Base-by-base conservation (phyloP, 192 early-diverging fungal genomes). In the Funneliformis geosporum region DNA sequence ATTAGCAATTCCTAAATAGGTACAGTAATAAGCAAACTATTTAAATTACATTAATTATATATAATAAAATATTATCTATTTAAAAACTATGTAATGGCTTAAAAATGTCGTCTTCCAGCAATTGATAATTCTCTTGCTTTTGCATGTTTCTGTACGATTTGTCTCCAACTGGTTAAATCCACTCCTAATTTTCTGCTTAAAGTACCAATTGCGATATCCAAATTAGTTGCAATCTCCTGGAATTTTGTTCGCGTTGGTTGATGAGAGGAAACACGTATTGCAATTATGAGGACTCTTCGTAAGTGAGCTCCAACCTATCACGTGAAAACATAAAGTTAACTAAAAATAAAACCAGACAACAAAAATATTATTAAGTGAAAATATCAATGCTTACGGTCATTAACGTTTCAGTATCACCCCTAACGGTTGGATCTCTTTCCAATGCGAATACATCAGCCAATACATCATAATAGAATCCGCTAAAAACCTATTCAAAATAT, bases 391-490 rank as follows among this genome's bases (percentile, higher is more conserved):
- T 40, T 72, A 72, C 70, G 4, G 50, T 11, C 21, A 50, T n/a
- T 46, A 72, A 46, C 1, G 27, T 72, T 16, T 72, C 8, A 3
- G 10, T 21, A 47, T 71, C 43, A 28, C 43, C 27, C 23, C 7
- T 72, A 21, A 46, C 14, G 2, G 44, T 8, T 47, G 70, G 38
- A 21, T 68, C 50, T 8, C n/a, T 72, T 72, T 72, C 70, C 21
- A 72, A 47, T 23, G 25, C 14, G 28, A 72, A 72, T 28, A 72
- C 10, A 72, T 72, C 46, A 23, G n/a, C 46, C 8, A 72, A 47
- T 47, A 72, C 70, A 46, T 50, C 70, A 72, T 72, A 72, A n/a
- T 16, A 25, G 11, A 72, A 72, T 33, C 44, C 46, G 33, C 46
- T 72, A 12, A 71, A 72, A 47, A 72, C 43, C 70, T 50, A 69